Base-by-base conservation (phyloP, 352 stramenopile species). In the Blastocystis hominis region DNA sequence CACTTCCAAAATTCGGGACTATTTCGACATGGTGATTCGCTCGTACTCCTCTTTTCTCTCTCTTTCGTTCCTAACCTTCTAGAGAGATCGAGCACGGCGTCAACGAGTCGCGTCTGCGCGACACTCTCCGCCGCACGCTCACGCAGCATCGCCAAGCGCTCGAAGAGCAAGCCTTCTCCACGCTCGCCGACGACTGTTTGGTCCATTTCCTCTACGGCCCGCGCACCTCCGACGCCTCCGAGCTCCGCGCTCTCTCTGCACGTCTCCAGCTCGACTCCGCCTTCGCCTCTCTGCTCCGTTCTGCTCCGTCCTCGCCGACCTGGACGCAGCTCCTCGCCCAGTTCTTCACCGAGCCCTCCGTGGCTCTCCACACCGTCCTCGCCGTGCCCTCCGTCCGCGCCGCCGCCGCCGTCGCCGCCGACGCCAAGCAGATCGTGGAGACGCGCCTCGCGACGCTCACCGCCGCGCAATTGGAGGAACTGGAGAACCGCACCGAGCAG, bases 121-220 rank as follows among this genome's bases (percentile, higher is more conserved):
- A 80, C 20, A 64, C 70, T 15, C 62, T 80, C 30, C n/a, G n/a
- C 6, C 20, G 30, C 3, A 63, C 13, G 20, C 40, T 46, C 5
- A 3, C 10, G 17, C 38, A 44, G 10, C 9, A n/a, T 24, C 24
- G 30, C 7, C n/a, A 80, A 47, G 24, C n/a, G 0, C 3, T 80
- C n/a, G 70, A 80, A 38, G 53, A 80, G 10, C 3, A 24, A 0
- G 17, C 70, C 46, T 36, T 40, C 10, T 42, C 20, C 6, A 20
- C 70, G 40, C 17, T 80, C 36, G 30, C 53, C 24, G 47, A 80
- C 4, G 10, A 24, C 24, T 50, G 17, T 10, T 20, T 80, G 44
- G 30, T 80, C 13, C 70, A 80, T 30, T 80, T 80, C 53, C 13
- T 80, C 36, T 80, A 76, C 44, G 64, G 64, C 30, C 34, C 38